phyloP scores from a whole-genome alignment of 257 asterid genomes.

The Apocynum venetum region DNA sequence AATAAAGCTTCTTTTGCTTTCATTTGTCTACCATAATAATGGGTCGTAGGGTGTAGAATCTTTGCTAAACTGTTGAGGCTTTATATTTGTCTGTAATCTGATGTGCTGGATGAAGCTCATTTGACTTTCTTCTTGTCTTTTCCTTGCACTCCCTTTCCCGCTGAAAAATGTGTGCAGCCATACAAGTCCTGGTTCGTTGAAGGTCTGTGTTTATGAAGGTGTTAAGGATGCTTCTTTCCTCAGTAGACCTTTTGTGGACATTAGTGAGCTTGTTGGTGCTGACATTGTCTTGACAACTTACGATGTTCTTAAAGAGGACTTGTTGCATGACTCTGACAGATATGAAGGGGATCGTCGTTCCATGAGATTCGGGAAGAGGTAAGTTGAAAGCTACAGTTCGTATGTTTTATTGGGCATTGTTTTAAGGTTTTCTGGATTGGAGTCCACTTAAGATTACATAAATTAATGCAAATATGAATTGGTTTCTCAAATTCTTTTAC shows the following conservation, averaged over 20 bases:
- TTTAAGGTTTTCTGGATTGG: neutral
- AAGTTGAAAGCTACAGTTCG: conserved; percentile 20
- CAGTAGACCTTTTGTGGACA: conserved; percentile 47
- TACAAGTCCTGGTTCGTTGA: conserved; percentile 67
- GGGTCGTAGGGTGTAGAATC: neutral
- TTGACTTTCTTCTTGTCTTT: neutral
- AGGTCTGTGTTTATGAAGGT: conserved; percentile 76
- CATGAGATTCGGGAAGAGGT: conserved; percentile 86
- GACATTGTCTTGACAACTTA: conserved; percentile 88
- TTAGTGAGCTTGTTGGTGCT: conserved; percentile 66
- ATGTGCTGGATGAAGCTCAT: neutral
- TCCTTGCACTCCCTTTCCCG: neutral
- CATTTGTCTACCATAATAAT: neutral
- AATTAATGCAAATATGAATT: neutral
- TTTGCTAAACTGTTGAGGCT: neutral
- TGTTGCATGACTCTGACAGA: conserved; percentile 94
- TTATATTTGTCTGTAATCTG: neutral
- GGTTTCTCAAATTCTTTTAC: neutral
- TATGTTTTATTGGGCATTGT: conserved; percentile 9
- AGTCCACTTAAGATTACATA: neutral
- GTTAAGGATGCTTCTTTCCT: conserved; percentile 50
- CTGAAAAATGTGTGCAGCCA: conserved; percentile 51
- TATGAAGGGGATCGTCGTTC: conserved; percentile 90
- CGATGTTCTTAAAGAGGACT: conserved; percentile 88
- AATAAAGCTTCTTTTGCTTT: conserved; percentile 2